Evolutionary conservation across 805 yeast genomes (phyloP), one percentile per base, ranked within the genome.

Genomic region (Sugiyamaella floridensis): DNA sequence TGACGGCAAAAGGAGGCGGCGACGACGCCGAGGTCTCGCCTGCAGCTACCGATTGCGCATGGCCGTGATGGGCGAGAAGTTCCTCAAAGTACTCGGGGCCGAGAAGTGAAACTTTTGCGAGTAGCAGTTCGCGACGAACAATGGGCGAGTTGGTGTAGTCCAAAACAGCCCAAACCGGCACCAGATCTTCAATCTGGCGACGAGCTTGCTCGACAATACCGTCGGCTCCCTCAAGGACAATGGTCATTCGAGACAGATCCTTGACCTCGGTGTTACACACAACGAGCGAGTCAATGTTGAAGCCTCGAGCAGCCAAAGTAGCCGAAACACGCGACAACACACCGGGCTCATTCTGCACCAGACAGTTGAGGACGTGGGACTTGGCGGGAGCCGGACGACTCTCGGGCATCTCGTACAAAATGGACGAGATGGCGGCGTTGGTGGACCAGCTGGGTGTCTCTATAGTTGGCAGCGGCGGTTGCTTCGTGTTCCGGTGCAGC

Each of bases 1-100:
- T 62, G 58, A 65, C 64, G 40, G 56, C 56, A 60, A 56, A 60
- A 15, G 65, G 68, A 16, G 62, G 61, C 11, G 66, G 49, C 10
- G 70, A 66, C 29, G 62, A 63, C 4, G 66, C 60, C n/a, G 67
- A 63, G 11, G 61, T 58, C 43, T 68, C 66, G 32, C 70, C 72
- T 22, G 67, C 67, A 11, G 64, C 60, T 62, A 65, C 52, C 73
- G 63, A 60, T 47, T 66, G 67, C 32, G 67, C 68, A 45, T 71
- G 72, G 53, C 72, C 76, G 71, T 92, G 98, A 60, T 89, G 92
- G 44, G 90, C 87, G 61, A 92, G 80, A 60, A 93, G 78, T 64
- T 92, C 97, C 69, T 90, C 95, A 73, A 93, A 93, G 75, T 90
- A 93, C 74, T 93, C 99, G n/a, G 97, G 96, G 42, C 99, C 99